Percentiles rank a stretch among this genome's conserved stretches.
phyloP scores from a whole-genome alignment of 2,329 filamentous ascomycete genomes.

The Penicillium rolfsii region DNA sequence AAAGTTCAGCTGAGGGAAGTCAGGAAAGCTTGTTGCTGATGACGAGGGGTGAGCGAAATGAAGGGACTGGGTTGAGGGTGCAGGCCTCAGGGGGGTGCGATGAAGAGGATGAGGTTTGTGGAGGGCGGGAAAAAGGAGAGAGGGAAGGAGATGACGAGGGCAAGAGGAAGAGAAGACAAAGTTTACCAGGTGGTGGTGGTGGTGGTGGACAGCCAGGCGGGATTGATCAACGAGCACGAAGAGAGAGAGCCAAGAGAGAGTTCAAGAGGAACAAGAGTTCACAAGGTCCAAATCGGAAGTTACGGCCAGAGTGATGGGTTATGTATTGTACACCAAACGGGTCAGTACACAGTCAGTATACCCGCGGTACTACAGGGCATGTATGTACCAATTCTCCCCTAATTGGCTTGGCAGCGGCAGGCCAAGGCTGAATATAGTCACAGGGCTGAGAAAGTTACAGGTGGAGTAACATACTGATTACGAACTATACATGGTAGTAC shows the following conservation, averaged over 20 bases:
- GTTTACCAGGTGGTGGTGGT: constrained; percentile 13
- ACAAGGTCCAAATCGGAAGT: neutral
- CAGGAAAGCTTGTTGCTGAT: constrained; percentile 8
- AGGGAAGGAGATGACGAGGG: constrained; percentile 14
- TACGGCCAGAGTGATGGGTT: too few species aligned
- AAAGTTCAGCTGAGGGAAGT: constrained; percentile 4
- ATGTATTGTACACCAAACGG: too few species aligned
- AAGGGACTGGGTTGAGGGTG: constrained; percentile 1
- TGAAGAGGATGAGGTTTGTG: neutral
- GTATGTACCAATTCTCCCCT: neutral
- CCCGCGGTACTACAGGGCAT: neutral
- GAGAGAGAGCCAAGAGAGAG: neutral
- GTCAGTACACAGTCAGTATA: too few species aligned
- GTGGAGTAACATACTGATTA: too few species aligned
- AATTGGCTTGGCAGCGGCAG: neutral
- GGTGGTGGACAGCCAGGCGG: neutral
- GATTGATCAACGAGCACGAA: neutral
- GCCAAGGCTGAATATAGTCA: neutral
- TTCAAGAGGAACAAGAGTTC: neutral
- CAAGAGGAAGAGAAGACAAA: constrained; percentile 15
- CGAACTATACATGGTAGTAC: too few species aligned
- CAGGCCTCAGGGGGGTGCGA: neutral
- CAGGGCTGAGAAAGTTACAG: neutral
- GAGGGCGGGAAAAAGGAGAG: neutral
- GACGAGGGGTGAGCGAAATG: constrained; percentile 4